A percentile compares a stretch with the other conserved stretches of the same genome.
These are phyloP conservation scores for Starmera dryadoides DNA, from an alignment of 805 yeast species.

Conservation along the genomic window DNA sequence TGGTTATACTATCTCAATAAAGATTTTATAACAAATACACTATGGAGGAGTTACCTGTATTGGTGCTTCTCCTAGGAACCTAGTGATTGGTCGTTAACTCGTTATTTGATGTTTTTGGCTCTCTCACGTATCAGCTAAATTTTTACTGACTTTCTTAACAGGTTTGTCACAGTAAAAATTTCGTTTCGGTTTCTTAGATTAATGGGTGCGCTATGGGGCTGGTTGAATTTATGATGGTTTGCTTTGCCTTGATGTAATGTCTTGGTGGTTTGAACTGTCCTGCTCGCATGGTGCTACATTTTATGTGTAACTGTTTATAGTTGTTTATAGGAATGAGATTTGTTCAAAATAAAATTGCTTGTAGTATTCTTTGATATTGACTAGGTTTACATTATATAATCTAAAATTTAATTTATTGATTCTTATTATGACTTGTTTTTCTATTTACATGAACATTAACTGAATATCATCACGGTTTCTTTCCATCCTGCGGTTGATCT, in stretches of 20 bases:
- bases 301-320: neutral
- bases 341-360: too few relatives aligned
- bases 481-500: neutral
- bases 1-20: constrained; percentile 70
- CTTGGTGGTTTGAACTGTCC: constrained; percentile 10
- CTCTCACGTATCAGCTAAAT: constrained; percentile 54
- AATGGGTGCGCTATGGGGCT: constrained; percentile 20
- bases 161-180: constrained; percentile 62
- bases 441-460: neutral
- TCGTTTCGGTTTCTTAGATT: constrained; percentile 74
- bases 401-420: too few relatives aligned
- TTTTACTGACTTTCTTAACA: constrained; percentile 66
- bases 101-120: constrained; percentile 18
- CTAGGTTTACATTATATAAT: too few relatives aligned
- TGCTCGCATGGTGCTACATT: constrained; percentile 22
- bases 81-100: constrained; percentile 17
- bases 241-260: constrained; percentile 2
- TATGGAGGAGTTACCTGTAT: constrained; percentile 10
- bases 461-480: constrained; percentile 7
- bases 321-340: too few relatives aligned
- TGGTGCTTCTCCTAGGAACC: constrained; percentile 20
- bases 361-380: too few relatives aligned
- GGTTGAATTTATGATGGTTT: constrained; percentile 11
- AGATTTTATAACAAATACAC: constrained; percentile 48
- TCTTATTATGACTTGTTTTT: too few relatives aligned